Base-by-base conservation (phyloP, 352 stramenopile genomes). In the Phytophthora citricola region DNA sequence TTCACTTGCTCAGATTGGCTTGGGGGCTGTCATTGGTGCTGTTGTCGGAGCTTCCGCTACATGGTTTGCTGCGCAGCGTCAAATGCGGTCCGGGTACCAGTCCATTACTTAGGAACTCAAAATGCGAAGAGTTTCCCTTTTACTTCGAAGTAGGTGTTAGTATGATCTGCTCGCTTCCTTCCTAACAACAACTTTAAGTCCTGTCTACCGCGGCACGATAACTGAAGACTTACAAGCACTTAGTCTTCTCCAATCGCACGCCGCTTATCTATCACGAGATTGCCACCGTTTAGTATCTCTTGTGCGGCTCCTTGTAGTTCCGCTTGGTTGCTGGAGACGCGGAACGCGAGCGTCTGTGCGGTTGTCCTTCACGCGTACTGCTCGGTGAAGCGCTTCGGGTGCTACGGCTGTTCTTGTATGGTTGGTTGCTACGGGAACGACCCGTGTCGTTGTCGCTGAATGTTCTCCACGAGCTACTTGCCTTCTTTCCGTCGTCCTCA, bases 71-170 rank as follows among this genome's bases (percentile, higher is more conserved):
- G 63, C 58, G 27, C 24, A 40, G n/a, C 63, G 63, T 40, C 67
- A 73, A 34, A 63, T 69, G 20, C 74, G 58, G 27, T 54, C 62
- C 8, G 72, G 53, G 22, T 88, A 86, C 62, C 62, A 56, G 27
- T 29, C 71, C 27, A 61, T 87, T n/a, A 31, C 52, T 10, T 82
- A 76, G 22, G n/a, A 14, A 17, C 14, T 41, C n/a, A 20, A 56
- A 5, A 34, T 11, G 9, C 2, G 31, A 36, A 2, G 31, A 2
- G 14, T 36, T 34, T 36, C 9, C 9, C 31, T 14, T 26, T 26
- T 26, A 4, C 24, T 26, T 26, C 24, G 24, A 32, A 32, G 29
- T 32, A 6, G 5, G 29, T 32, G 29, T 6, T 32, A 32, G 7
- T 66, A 71, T 72, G 43, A 68, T 26, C 47, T 65, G 39, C 3